These are phyloP conservation scores for Metschnikowia peoriensis DNA, from an alignment of 805 yeast species.

Conservation along the genomic window DNA sequence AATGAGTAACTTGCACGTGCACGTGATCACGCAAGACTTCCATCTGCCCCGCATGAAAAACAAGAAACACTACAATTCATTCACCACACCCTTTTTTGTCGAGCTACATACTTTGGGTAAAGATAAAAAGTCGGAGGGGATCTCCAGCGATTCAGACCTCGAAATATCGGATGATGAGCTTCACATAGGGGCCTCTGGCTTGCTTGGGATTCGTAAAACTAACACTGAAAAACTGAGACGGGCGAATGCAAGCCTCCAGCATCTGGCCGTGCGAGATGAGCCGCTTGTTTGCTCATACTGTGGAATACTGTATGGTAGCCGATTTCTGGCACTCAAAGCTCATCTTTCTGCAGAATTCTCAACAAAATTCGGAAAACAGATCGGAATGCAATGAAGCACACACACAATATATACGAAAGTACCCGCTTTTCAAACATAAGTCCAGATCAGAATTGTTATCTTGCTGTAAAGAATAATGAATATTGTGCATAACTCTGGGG, in stretches of 20 bases:
- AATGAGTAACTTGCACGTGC: slow-evolving; percentile 66
- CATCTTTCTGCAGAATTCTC: slow-evolving; percentile 28
- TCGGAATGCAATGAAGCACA: neutral
- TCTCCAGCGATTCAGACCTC: neutral
- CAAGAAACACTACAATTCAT: slow-evolving; percentile 68
- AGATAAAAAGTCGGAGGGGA: neutral
- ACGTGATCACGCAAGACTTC: slow-evolving; percentile 67
- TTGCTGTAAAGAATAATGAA: neutral
- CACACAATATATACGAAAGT: neutral
- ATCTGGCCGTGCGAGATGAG: slow-evolving; percentile 8
- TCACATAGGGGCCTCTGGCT: neutral
- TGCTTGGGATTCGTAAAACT: neutral
- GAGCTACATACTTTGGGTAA: slow-evolving; percentile 36
- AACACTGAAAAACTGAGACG: neutral
- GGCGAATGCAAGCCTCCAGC: neutral
- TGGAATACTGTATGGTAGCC: slow-evolving; percentile 23
- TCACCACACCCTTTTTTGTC: slow-evolving; percentile 64
- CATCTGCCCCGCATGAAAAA: slow-evolving; percentile 53
- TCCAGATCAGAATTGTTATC: neutral
- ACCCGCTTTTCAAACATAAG: neutral
- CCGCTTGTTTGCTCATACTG: slow-evolving; percentile 31
- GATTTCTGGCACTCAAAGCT: slow-evolving; percentile 25
- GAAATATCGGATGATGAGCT: slow-evolving; percentile 1
- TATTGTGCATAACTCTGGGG: neutral
- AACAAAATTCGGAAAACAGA: neutral